Evolutionary conservation across 306 rosid genomes (phyloP).

Genomic region (barrel medic (Medicago truncatula)): DNA sequence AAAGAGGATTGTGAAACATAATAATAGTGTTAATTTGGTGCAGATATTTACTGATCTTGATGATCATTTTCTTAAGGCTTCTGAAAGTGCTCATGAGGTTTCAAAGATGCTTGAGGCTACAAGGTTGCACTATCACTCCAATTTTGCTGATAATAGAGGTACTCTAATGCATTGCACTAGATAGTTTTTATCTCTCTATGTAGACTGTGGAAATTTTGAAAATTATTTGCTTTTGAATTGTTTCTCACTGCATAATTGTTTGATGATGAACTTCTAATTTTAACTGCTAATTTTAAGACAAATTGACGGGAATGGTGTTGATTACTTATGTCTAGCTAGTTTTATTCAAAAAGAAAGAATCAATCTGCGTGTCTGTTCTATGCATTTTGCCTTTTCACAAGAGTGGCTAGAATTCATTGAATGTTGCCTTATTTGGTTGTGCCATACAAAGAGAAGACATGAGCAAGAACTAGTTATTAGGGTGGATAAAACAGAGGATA

Average conservation of each 20-base stretch:
- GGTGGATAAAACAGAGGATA: constrained; percentile 5
- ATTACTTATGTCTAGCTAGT: constrained; percentile 22
- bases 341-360: background rate
- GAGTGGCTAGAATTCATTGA: constrained; percentile 6
- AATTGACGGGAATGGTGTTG: constrained; percentile 3
- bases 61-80: constrained; percentile 89
- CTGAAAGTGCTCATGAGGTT: constrained; percentile 87
- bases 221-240: background rate
- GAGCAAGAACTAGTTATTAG: constrained; percentile 1
- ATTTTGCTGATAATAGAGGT: constrained; percentile 97
- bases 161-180: constrained; percentile 39
- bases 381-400: constrained; percentile 5
- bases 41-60: constrained; percentile 64
- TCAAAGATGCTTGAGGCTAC: constrained; percentile 98
- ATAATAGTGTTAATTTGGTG: constrained; percentile 44
- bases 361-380: background rate
- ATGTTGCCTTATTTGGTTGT: background rate
- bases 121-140: constrained; percentile 89
- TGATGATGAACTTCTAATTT: constrained; percentile 1
- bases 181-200: constrained; percentile 16
- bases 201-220: background rate
- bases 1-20: constrained; percentile 53
- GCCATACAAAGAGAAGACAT: background rate
- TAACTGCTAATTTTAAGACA: background rate
- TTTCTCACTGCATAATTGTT: constrained; percentile 22